Base-by-base conservation (phyloP, 176 grass and related monocot genomes). In the Chrysopogon serrulatus region DNA sequence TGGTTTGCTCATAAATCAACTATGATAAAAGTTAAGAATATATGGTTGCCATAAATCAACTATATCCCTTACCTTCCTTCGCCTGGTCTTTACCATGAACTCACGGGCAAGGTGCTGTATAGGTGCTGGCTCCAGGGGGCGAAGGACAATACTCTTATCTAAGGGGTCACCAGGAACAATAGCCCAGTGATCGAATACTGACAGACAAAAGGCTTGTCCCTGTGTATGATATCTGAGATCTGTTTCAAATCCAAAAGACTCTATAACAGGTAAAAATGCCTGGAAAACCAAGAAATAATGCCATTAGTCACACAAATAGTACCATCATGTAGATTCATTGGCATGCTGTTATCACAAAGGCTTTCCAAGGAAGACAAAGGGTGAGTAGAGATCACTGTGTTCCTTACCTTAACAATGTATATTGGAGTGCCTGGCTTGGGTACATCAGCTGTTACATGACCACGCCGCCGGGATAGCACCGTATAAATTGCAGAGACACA, bases 221-320 rank as follows among this genome's bases (percentile, higher is more conserved):
- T 99, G 96, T 42, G 96, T 99, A 70, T 99, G 96, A 77, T 99
- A 99, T 66, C 93, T 86, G 68, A 99, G 90, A 75, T 96, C 93
- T 30, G 96, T 99, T 88, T 96, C 93, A 82, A 96, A 99, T 73
- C 96, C 96, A 96, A 99, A 99, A 17, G 96, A 96, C 82, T 99
- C 93, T 69, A 99, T 94, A 71, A 99, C 96, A 10, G 96, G 96
- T 82, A 99, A 90, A 90, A 94, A 99, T 80, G 96, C 96, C 96
- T 94, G 82, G 36, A 48, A 78, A 83, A 79, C 23, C 41, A 41
- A 57, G 39, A 74, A 32, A 34, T 8, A 23, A n/a, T 61, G 84
- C 51, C 31, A 80, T 91, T 33, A 77, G 40, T 68, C 57, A 21
- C 23, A 65, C 8, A 57, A 24, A 57, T 57, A 57, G n/a, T 60